Base-by-base conservation (phyloP, 306 rosid species). In the Alnus glutinosa region DNA sequence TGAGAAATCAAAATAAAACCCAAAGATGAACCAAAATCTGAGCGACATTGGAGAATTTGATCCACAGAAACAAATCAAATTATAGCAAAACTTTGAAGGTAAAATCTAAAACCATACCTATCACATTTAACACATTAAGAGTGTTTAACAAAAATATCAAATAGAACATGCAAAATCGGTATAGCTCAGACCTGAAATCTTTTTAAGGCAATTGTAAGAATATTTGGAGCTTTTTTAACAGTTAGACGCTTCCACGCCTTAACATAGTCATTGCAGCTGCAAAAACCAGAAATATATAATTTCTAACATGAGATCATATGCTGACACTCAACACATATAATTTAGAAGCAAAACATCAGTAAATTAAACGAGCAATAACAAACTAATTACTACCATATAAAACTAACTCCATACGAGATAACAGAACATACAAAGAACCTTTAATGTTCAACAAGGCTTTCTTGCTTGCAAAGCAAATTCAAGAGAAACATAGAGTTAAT, bases 211-310 rank as follows among this genome's bases (percentile, higher is more conserved):
- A 96, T 85, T 77, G 97, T 96, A 64, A 96, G 91, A 77, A 96
- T 89, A 80, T 96, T 96, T 71, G 99, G 99, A 81, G 99, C 93
- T 44, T 63, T 83, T 78, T 91, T 93, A 52, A 96, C 90, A 5
- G 90, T 91, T 37, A 96, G 96, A 79, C 93, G 89, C 72, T 96
- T 96, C 86, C 91, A 91, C 66, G 99, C 99, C 91, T 88, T 90
- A 77, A 96, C 99, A 86, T 96, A 96, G 83, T 87, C 98, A 85
- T 96, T 92, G 90, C 99, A 96, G 91, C 99, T 96, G 81, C 83
- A 83, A 83, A 76, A 30, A 84, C 77, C 55, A 78, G 67, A 55
- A 73, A 79, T 68, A 78, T 54, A 71, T 71, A 79, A 72, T 48
- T 81, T 66, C 52, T 48, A 63, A 81, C 42, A 62, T 42, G 73